Conservation (phyloP, 257 asterid species). For the Solanum lignicaule region DNA sequence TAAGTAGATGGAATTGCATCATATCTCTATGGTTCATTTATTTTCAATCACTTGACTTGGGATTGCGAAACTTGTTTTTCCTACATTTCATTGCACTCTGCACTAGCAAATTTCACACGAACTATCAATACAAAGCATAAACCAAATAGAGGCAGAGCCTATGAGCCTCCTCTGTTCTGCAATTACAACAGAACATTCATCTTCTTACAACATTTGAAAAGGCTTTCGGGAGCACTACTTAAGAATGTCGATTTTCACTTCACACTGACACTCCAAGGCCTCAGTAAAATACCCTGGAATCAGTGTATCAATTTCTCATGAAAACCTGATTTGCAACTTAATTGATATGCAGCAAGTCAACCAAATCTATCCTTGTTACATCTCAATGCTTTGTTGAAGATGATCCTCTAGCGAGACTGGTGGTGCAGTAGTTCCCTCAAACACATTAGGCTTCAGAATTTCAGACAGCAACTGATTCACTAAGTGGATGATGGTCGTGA, state of each 20-base stretch:
- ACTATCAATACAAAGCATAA: not conserved
- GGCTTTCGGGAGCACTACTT: not conserved
- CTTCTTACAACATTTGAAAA: not conserved
- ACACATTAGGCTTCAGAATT: not conserved
- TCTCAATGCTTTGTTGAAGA: not conserved
- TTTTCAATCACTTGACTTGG: not conserved
- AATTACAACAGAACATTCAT: not conserved
- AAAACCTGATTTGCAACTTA: not conserved
- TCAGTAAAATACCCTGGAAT: not conserved
- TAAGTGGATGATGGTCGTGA: not conserved
- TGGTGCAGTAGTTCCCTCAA: not conserved
- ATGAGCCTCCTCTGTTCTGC: not conserved
- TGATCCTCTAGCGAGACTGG: not conserved
- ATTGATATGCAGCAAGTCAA: not conserved
- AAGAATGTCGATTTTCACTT: not conserved
- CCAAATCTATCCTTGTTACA: not conserved
- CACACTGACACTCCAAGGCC: not conserved
- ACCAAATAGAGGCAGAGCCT: not conserved
- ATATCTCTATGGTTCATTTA: not conserved
- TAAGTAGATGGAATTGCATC: not conserved
- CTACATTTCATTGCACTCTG: not conserved
- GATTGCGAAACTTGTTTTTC: not conserved
- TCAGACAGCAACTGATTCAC: not conserved
- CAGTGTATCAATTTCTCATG: not conserved
- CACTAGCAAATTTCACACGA: not conserved